Percentiles rank a stretch among this genome's conserved stretches.
phyloP scores from a whole-genome alignment of 2,329 filamentous ascomycete genomes.

The Colletotrichum cordylinicola region DNA sequence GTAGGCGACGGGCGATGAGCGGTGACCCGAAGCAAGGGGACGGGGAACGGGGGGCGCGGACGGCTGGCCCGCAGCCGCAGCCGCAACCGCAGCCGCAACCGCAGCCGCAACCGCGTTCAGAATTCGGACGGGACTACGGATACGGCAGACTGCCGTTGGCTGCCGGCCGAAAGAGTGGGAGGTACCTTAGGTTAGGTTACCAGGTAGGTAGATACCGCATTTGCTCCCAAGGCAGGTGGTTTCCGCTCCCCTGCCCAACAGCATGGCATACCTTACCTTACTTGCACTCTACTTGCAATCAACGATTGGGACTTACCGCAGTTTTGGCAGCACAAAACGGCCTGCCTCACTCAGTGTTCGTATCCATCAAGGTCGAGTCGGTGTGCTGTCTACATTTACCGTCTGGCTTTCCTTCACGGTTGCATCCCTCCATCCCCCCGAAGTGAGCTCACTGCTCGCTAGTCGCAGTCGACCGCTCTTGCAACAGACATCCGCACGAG shows the following conservation, averaged over 20 bases:
- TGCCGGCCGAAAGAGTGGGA: conserved; percentile 3
- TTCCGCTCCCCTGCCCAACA: not conserved
- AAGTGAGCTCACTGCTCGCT: not conserved
- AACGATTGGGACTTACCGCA: not conserved
- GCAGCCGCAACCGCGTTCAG: not conserved
- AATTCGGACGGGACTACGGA: not conserved
- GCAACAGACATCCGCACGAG: not conserved
- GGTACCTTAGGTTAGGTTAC: too few relatives aligned
- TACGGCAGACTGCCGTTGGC: not conserved
- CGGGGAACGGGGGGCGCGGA: not conserved
- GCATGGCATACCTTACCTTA: not conserved
- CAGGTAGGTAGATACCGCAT: too few relatives aligned
- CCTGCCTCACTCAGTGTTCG: not conserved
- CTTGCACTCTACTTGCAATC: not conserved
- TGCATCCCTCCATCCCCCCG: not conserved
- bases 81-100: not conserved
- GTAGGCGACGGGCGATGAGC: not conserved
- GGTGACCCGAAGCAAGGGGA: not conserved
- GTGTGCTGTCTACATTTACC: not conserved
- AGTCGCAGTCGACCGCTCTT: not conserved
- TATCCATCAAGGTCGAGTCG: not conserved
- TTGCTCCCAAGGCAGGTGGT: not conserved
- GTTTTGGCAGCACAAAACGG: not conserved
- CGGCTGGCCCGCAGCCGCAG: not conserved
- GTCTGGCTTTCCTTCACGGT: not conserved